Base-by-base conservation (phyloP, 2,329 filamentous ascomycete species). In the Fusarium lyarnte region DNA sequence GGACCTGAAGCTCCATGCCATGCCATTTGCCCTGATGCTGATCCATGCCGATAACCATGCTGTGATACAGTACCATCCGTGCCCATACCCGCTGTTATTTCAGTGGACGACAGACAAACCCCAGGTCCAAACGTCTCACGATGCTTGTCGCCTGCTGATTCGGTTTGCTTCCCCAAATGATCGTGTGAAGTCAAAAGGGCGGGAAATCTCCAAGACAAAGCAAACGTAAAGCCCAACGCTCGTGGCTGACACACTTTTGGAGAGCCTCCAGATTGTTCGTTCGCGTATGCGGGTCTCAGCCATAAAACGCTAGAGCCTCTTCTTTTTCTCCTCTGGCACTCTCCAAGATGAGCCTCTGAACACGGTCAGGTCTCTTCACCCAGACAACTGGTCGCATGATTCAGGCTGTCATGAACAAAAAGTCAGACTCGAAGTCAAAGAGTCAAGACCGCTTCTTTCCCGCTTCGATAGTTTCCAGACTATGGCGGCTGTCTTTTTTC, bases 111-210 rank as follows among this genome's bases (percentile, higher is more conserved):
- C 38, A 31, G 31, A 52, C 49, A 45, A 33, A 59, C 63, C 59
- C 43, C 61, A 67, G 54, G 63, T 67, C 63, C 66, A 43, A 52
- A 49, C 70, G 73, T 75, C 73, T 75, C 70, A 75, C 42, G 57
- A 58, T 75, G 62, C 59, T 38, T 67, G 61, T 46, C 43, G 29
- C 41, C 52, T 45, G 41, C 39, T 31, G 53, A 39, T 39, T 31
- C 14, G 17, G 9, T 36, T 36, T 8, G 3, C 17, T 36, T 27
- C 17, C 23, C 11, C 25, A 52, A 47, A 17, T 39, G 42, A 38
- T 41, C 35, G 36, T 65, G 51, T 8, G 23, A 52, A 52, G 46
- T 23, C 23, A 11, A 66, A 66, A n/a, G 46, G 46, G 29, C 16
- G 11, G 46, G 25, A 46, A 47, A 19, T 47, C 29, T 23, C 27